phyloP scores from a whole-genome alignment of 2,329 filamentous ascomycete genomes.

The Calonectria fujianensis region DNA sequence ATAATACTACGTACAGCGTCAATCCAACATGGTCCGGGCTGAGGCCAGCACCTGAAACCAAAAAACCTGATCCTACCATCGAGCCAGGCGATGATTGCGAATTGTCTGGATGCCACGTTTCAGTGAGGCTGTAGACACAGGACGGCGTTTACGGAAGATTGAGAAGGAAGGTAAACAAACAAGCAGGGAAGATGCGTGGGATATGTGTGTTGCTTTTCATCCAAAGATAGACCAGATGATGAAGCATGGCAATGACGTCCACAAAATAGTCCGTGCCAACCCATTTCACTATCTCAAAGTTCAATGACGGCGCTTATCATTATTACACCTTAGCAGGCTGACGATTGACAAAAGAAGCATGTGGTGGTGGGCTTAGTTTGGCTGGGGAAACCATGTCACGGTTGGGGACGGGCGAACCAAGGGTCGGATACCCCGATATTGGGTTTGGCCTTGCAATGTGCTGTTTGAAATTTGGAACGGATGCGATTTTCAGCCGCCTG shows the following conservation, averaged over 20 bases:
- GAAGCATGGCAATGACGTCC: conserved; percentile 26
- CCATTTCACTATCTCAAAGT: conserved; percentile 15
- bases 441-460: neutral
- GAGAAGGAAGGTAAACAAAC: neutral
- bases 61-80: conserved; percentile 13
- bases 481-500: neutral
- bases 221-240: conserved; percentile 26
- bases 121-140: neutral
- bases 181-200: conserved; percentile 9
- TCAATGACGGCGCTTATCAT: conserved; percentile 23
- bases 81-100: neutral
- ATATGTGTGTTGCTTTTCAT: neutral
- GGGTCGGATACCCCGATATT: conserved; percentile 26
- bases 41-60: conserved; percentile 34
- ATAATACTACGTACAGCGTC: neutral
- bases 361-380: conserved; percentile 20
- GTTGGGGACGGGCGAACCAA: conserved; percentile 16
- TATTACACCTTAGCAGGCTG: conserved; percentile 13
- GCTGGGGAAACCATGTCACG: conserved; percentile 36
- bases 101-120: conserved; percentile 6
- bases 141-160: neutral
- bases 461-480: neutral
- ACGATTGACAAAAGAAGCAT: conserved; percentile 18
- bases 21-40: conserved; percentile 23
- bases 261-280: conserved; percentile 18